Base-by-base conservation (phyloP, 2,329 filamentous ascomycete species). In the Xenosphaeropsis pyriputrescens region DNA sequence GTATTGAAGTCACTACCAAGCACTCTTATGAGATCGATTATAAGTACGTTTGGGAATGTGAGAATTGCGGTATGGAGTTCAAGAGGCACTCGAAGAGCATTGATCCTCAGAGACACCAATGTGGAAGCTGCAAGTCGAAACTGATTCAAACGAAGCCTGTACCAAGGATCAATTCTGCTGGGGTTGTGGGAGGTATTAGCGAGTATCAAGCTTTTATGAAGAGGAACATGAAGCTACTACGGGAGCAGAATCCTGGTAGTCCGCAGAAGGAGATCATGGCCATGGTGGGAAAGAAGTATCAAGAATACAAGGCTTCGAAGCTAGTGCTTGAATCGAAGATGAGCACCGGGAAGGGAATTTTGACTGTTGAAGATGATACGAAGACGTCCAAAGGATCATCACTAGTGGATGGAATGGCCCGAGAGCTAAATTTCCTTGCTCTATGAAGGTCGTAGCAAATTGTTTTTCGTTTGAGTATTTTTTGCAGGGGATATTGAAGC, bases 11-110 rank as follows among this genome's bases (percentile, higher is more conserved):
- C 15, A 94, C 86, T 1, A 95, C 88, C 0, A 93, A 84, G 53
- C 89, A 98, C 58, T 72, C 65, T 22, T 98, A 95, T 56, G 72
- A 79, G 36, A 96, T 96, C 50, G 80, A 88, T 48, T 94, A 85
- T 63, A 93, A 89, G 61, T 98, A 89, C 54, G 61, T 88, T 15
- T 96, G 91, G 89, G 64, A 70, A 32, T 96, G 89, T 54, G 61
- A 48, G 14, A 61, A 52, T 3, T 96, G 91, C 53, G 69, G 64
- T 0, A 60, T 70, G 22, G 78, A 83, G 54, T 93, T 82, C 56
- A 83, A 86, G 52, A 68, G 89, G 4, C 89, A 96, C 57, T 86
- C 79, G 13, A 85, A 80, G 59, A 91, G 83, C 53, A 83, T 96
- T 46, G 76, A 95, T 55, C 68, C 79, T 0, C 53, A 54, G 19